Base-by-base conservation (phyloP, 176 grass and related monocot species). In the Sorghum bicolor region DNA sequence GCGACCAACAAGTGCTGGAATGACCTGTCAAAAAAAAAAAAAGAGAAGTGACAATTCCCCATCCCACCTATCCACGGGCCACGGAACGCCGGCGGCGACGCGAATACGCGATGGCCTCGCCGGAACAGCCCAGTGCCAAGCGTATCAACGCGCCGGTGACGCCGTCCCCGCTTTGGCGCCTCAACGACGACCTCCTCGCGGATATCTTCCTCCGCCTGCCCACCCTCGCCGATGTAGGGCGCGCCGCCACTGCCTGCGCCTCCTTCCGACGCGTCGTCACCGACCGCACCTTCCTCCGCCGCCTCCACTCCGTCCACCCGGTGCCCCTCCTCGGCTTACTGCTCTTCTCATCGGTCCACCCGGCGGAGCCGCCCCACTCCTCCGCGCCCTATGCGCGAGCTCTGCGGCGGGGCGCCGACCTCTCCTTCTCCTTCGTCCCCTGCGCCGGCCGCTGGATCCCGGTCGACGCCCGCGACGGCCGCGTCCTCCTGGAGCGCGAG, bases 141-240 rank as follows among this genome's bases (percentile, higher is more conserved):
- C 73, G 47, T 32, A 74, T 20, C 41, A 17, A 14, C 40, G 41
- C 29, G 22, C 9, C 44, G 14, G 64, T n/a, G 31, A 32, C 20
- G 2, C 22, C 45, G 36, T 37, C 75, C 2, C 64, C 64, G 36
- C 14, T 80, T 48, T 5, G 4, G 20, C 26, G 22, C 62, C 85
- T 87, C 47, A 74, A 9, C 5, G 76, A 80, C 61, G 82, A 89
- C 15, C 45, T 84, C 62, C 82, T 84, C 22, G 61, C 24, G 61
- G 47, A 89, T 62, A 80, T 84, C 61, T 60, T 89, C 28, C 68
- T 84, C 82, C 70, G 76, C 82, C 67, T 88, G 28, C 34, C 87
- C 58, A 33, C 69, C 58, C 44, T 70, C 10, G 43, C 57, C 6
- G 87, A 79, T 33, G 28, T 89, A 61, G 81, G 67, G 20, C 68